Conservation (phyloP, 2,329 filamentous ascomycete genomes). For the Colletotrichum paranaense region DNA sequence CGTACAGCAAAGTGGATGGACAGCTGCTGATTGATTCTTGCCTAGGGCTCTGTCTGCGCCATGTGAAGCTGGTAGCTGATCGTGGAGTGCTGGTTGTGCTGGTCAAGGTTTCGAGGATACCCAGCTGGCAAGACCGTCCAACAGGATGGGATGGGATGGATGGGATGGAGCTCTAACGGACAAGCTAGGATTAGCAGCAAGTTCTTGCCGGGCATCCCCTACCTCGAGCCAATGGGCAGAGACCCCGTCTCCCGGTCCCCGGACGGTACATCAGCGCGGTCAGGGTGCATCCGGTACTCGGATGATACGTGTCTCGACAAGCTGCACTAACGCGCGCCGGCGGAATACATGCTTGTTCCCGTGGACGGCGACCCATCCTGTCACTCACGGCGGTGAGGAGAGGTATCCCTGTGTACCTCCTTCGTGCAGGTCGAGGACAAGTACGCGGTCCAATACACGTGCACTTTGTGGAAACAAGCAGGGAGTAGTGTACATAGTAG, state of each 20-base stretch:
- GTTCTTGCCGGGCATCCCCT: neutral
- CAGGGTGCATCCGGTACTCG: conserved; percentile 11
- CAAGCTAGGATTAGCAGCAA: neutral
- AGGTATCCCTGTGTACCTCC: conserved; percentile 20
- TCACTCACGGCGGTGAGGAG: conserved; percentile 22
- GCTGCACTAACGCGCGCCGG: conserved; percentile 16
- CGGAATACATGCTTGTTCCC: conserved; percentile 10
- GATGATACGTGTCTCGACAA: conserved; percentile 14
- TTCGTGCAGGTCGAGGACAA: neutral
- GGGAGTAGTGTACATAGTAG: neutral
- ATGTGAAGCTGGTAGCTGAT: neutral
- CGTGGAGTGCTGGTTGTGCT: neutral
- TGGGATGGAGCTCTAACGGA: neutral
- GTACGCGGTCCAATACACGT: conserved; percentile 20
- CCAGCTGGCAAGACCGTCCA: neutral
- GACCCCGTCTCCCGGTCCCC: conserved; percentile 14
- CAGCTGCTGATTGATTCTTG: neutral
- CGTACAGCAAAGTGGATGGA: neutral
- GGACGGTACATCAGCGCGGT: neutral
- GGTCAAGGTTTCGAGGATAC: neutral
- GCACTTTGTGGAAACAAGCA: neutral
- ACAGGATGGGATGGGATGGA: neutral
- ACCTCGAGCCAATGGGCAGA: conserved; percentile 16
- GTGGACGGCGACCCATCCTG: conserved; percentile 2
- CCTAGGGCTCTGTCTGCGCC: conserved; percentile 7